Conservation (phyloP, 148 eudicot species). For the Tetragonia tetragonoides region DNA sequence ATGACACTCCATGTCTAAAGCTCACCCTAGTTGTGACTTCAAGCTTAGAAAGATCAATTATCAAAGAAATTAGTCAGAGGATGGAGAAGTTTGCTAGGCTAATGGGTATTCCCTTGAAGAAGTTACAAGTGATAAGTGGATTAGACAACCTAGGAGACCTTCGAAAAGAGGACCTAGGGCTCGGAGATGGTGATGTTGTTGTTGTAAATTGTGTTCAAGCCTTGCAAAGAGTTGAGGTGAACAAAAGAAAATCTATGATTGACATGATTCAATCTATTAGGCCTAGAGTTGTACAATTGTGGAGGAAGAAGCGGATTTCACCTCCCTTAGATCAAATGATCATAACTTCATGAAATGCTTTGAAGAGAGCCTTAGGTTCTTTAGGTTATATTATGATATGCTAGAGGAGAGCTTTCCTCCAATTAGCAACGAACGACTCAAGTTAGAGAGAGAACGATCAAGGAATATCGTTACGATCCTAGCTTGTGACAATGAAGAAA, state of each 20-base stretch:
- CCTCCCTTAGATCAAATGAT: conserved; percentile 14
- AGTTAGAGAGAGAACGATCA: conserved; percentile 24
- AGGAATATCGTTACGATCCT: conserved; percentile 18
- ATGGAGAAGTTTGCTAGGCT: conserved; percentile 35
- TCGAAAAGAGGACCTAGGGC: conserved; percentile 18
- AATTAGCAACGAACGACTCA: conserved; percentile 24
- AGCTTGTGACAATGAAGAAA: conserved; percentile 17
- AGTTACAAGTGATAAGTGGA: conserved; percentile 22
- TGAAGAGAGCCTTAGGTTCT: conserved; percentile 29
- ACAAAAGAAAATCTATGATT: conserved; percentile 22
- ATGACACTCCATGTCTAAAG: conserved; percentile 29
- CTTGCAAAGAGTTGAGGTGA: conserved; percentile 26
- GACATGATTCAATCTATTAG: conserved; percentile 22
- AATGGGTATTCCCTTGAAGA: conserved; percentile 36
- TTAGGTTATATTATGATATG: conserved; percentile 29
- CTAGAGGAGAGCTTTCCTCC: conserved; percentile 29
- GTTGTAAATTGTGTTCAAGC: conserved; percentile 34
- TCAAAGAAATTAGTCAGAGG: conserved; percentile 20
- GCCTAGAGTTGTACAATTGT: conserved; percentile 30
- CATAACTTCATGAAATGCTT: conserved; percentile 24
- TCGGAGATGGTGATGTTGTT: conserved; percentile 27
- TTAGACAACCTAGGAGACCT: conserved; percentile 20
- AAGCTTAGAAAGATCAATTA: conserved; percentile 13
- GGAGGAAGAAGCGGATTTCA: conserved; percentile 32
- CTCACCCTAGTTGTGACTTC: conserved; percentile 27